Evolutionary conservation across 2,329 filamentous ascomycete genomes (phyloP).

Genomic region (Arachnomyces sp.): DNA sequence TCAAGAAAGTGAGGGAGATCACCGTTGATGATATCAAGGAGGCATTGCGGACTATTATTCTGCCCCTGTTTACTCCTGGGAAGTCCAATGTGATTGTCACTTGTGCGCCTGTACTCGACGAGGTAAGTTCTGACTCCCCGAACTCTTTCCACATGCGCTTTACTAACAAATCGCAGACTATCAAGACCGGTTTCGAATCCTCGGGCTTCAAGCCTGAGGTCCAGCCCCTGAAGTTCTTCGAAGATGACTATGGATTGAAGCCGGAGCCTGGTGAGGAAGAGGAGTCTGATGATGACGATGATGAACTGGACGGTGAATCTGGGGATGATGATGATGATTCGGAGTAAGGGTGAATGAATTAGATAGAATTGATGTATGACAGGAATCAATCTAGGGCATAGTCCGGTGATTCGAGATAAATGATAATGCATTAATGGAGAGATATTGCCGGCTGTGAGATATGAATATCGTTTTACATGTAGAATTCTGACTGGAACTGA

Average conservation of each 20-base stretch:
- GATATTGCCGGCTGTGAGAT: too few species aligned
- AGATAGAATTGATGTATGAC: background rate
- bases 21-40: slow-evolving; percentile 66
- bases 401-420: background rate
- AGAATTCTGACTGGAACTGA: too few species aligned
- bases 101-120: slow-evolving; percentile 74
- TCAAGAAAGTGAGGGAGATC: slow-evolving; percentile 69
- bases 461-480: too few species aligned
- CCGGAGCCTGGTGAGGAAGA: slow-evolving; percentile 53
- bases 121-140: slow-evolving; percentile 51
- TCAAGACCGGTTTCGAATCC: slow-evolving; percentile 63
- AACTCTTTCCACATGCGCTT: slow-evolving; percentile 8
- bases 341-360: slow-evolving; percentile 23
- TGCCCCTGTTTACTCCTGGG: slow-evolving; percentile 71
- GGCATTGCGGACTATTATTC: slow-evolving; percentile 64
- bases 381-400: background rate
- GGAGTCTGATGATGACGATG: slow-evolving; percentile 52
- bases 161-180: slow-evolving; percentile 45
- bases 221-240: slow-evolving; percentile 67
- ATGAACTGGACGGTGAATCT: slow-evolving; percentile 39
- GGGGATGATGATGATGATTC: slow-evolving; percentile 25
- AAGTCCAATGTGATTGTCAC: slow-evolving; percentile 81
- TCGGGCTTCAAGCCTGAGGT: slow-evolving; percentile 73
- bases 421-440: background rate
- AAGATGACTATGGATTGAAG: slow-evolving; percentile 81